A percentile compares a stretch with the other conserved stretches of the same genome.
These are phyloP conservation scores for Actinomortierella wolfii DNA, from an alignment of 371 early-diverging fungal genomes.

Conservation along the genomic window DNA sequence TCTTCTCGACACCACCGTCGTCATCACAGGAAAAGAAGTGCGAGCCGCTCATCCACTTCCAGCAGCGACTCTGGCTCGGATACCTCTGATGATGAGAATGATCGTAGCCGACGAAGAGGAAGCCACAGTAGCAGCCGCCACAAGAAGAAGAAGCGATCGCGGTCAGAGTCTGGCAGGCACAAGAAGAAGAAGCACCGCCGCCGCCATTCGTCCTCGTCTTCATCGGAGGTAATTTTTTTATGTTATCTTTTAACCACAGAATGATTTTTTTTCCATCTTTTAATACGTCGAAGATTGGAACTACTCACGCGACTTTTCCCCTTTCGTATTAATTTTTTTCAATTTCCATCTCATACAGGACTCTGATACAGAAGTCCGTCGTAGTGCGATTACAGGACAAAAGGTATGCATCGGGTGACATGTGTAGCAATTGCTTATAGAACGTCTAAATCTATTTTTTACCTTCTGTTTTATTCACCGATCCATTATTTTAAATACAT, in stretches of 20 bases:
- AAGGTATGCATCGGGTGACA: slow-evolving; percentile 12
- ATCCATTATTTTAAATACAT: background rate
- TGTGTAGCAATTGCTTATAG: no score
- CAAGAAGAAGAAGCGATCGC: slow-evolving; percentile 29
- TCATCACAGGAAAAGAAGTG: no score
- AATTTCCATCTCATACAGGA: slow-evolving; percentile 5
- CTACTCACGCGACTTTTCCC: background rate
- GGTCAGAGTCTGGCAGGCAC: slow-evolving; percentile 42
- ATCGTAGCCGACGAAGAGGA: slow-evolving; percentile 1
- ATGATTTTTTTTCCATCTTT: background rate
- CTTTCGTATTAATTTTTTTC: background rate
- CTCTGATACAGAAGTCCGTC: slow-evolving; percentile 26
- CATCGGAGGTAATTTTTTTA: slow-evolving; percentile 2
- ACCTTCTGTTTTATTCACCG: background rate
- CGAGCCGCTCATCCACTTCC: slow-evolving; percentile 9
- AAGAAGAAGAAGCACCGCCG: slow-evolving; percentile 40
- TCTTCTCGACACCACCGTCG: no score
- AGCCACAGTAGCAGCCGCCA: slow-evolving; percentile 18
- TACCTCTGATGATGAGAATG: no score
- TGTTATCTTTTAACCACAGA: background rate
- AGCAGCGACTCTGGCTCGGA: slow-evolving; percentile 12
- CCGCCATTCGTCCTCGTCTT: slow-evolving; percentile 24
- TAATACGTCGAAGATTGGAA: no score
- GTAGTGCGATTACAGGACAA: slow-evolving; percentile 38
- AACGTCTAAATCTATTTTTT: background rate